Conservation (phyloP, 2,329 filamentous ascomycete genomes). For the Moelleriella libera region DNA sequence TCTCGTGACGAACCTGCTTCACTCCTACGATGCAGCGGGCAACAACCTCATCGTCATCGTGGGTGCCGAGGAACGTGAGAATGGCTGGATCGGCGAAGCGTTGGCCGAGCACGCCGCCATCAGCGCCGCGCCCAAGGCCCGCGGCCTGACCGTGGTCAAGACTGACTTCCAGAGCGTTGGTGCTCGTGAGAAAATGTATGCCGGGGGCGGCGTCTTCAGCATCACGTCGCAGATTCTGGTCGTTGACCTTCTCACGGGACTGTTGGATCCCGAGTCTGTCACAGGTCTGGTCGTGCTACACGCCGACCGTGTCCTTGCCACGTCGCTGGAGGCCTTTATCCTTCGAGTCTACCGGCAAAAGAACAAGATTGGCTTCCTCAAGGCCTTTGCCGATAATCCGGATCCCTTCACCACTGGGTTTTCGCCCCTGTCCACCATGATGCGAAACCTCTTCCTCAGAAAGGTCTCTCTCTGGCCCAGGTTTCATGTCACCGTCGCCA, state of each 20-base stretch:
- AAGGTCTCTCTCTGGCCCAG: conserved; percentile 86
- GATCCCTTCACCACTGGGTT: conserved; percentile 85
- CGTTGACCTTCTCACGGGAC: conserved; percentile 75
- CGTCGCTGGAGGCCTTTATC: conserved; percentile 89
- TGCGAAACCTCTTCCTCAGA: conserved; percentile 76
- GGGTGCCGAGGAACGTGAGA: conserved; percentile 83
- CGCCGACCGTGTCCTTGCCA: conserved; percentile 74
- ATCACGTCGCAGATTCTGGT: conserved; percentile 92
- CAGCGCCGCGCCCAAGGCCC: conserved; percentile 66
- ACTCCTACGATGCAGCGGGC: conserved; percentile 91
- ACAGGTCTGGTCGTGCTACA: conserved; percentile 81
- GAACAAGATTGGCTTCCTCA: conserved; percentile 87
- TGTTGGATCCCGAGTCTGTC: conserved; percentile 71
- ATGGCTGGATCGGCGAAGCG: conserved; percentile 93
- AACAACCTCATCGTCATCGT: conserved; percentile 85
- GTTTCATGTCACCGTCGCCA: conserved; percentile 82
- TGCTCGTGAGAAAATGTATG: conserved; percentile 83
- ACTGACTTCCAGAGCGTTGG: conserved; percentile 84
- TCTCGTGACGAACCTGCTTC: conserved; percentile 87
- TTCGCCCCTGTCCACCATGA: conserved; percentile 74
- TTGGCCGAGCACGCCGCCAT: conserved; percentile 90
- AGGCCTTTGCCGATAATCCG: conserved; percentile 88
- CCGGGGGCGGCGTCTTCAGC: conserved; percentile 79
- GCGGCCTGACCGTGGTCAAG: conserved; percentile 83
- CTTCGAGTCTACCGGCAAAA: conserved; percentile 84